Percentiles rank a stretch among this genome's conserved stretches.
These are phyloP conservation scores for Neocucurbitaria cava DNA, from an alignment of 2,329 filamentous ascomycete species.

Conservation along the genomic window DNA sequence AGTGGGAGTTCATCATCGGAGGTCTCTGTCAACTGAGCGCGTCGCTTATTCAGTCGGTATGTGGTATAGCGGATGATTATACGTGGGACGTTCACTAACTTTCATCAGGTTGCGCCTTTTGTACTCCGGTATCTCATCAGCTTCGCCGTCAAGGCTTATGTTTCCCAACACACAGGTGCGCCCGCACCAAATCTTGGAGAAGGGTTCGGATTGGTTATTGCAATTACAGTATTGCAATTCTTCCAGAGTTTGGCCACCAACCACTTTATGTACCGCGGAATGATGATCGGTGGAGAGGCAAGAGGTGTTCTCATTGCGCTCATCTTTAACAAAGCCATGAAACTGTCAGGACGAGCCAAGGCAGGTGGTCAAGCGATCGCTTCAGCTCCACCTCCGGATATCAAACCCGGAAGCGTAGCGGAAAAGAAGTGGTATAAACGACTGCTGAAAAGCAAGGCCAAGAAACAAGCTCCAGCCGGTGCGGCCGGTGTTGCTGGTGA, in stretches of 20 bases:
- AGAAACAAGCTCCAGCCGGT: conserved; percentile 51
- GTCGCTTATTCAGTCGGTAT: conserved; percentile 74
- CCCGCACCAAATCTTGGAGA: conserved; percentile 72
- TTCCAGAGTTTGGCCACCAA: conserved; percentile 81
- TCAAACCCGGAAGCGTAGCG: conserved; percentile 57
- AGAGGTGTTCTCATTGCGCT: conserved; percentile 82
- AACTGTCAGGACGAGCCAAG: conserved; percentile 84
- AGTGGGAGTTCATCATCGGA: conserved; percentile 82
- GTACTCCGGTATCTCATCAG: conserved; percentile 84
- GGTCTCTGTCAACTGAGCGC: conserved; percentile 77
- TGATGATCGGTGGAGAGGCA: conserved; percentile 86
- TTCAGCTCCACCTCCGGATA: conserved; percentile 51
- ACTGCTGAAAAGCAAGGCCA: conserved; percentile 50
- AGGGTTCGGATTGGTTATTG: conserved; percentile 83
- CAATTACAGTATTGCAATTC: conserved; percentile 85
- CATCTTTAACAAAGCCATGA: conserved; percentile 93
- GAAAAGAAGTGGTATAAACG: conserved; percentile 61
- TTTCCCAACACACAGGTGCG: conserved; percentile 61
- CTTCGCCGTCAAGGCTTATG: conserved; percentile 81
- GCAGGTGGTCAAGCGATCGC: conserved; percentile 71
- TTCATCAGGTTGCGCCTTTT: conserved; percentile 68
- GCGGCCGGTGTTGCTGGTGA: conserved; percentile 67
- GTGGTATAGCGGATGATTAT: neutral
- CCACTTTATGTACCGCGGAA: conserved; percentile 91
- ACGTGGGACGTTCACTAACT: neutral